phyloP scores from a whole-genome alignment of 2,329 filamentous ascomycete species.

The Orbilia brochopaga region DNA sequence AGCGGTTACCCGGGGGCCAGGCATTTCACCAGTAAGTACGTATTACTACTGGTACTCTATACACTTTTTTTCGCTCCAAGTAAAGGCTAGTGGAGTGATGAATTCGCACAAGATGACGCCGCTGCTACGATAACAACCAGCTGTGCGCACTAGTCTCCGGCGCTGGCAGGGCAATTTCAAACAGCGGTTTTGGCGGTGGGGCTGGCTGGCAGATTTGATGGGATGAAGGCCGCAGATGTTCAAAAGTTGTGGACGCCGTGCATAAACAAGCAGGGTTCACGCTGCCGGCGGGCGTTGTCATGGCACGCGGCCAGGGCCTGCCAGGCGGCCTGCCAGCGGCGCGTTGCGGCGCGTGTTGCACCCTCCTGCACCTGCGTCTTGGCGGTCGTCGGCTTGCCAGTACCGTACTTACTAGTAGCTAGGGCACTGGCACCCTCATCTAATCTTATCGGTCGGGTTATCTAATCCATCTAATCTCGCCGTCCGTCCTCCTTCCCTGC shows the following conservation, averaged over 20 bases:
- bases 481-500: too few species aligned
- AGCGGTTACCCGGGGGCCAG: conserved; percentile 32
- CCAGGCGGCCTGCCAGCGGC: too few species aligned
- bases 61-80: too few species aligned
- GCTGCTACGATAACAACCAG: not conserved
- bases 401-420: too few species aligned
- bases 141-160: not conserved
- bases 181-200: not conserved
- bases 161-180: not conserved
- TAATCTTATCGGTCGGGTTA: conserved; percentile 20
- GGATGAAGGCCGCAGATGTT: not conserved
- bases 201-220: not conserved
- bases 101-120: conserved; percentile 17
- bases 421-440: conserved; percentile 12
- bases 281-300: conserved; percentile 40
- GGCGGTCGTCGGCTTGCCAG: conserved; percentile 34
- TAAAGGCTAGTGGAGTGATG: too few species aligned
- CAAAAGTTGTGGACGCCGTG: conserved; percentile 10
- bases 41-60: too few species aligned
- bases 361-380: not conserved
- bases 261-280: conserved; percentile 25
- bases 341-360: conserved; percentile 11
- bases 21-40: too few species aligned
- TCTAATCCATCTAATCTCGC: conserved; percentile 46
- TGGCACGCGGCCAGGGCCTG: conserved; percentile 37